phyloP scores from a whole-genome alignment of 2,329 filamentous ascomycete genomes.

The Phialemoniopsis sp. region DNA sequence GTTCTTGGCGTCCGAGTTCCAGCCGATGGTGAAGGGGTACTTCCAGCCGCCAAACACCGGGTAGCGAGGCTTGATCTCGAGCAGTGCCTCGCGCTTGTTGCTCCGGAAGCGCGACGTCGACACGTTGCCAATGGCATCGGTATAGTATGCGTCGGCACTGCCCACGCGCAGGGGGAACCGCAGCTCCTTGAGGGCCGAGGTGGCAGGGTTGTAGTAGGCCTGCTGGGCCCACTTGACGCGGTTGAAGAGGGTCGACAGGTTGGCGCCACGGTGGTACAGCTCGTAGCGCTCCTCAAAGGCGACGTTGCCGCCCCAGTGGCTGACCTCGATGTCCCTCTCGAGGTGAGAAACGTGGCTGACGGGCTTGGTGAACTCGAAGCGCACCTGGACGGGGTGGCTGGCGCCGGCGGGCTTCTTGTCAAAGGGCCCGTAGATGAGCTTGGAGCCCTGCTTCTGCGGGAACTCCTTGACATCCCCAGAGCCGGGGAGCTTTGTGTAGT shows the following conservation, averaged over 20 bases:
- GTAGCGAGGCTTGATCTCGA: constrained; percentile 91
- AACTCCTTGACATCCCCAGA: constrained; percentile 56
- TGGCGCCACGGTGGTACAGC: constrained; percentile 81
- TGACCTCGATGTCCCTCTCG: constrained; percentile 90
- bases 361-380: constrained; percentile 95
- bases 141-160: constrained; percentile 87
- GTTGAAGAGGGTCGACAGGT: constrained; percentile 68
- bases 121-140: constrained; percentile 93
- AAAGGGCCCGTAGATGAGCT: constrained; percentile 89
- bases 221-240: constrained; percentile 71
- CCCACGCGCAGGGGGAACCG: constrained; percentile 75
- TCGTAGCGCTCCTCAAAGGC: constrained; percentile 94
- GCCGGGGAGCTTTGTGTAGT: constrained; percentile 73
- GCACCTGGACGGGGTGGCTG: constrained; percentile 66
- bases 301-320: constrained; percentile 96
- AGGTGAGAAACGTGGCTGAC: constrained; percentile 74
- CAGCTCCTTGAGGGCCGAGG: constrained; percentile 76
- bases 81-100: constrained; percentile 70
- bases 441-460: constrained; percentile 79
- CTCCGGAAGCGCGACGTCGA: constrained; percentile 86
- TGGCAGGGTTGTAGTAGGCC: constrained; percentile 72
- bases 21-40: constrained; percentile 94
- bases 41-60: constrained; percentile 98
- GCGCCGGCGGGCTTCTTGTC: constrained; percentile 76
- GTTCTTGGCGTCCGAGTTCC: constrained; percentile 80